These are phyloP conservation scores for Pterocarpus macrocarpus DNA, from an alignment of 306 rosid genomes.

Conservation along the genomic window DNA sequence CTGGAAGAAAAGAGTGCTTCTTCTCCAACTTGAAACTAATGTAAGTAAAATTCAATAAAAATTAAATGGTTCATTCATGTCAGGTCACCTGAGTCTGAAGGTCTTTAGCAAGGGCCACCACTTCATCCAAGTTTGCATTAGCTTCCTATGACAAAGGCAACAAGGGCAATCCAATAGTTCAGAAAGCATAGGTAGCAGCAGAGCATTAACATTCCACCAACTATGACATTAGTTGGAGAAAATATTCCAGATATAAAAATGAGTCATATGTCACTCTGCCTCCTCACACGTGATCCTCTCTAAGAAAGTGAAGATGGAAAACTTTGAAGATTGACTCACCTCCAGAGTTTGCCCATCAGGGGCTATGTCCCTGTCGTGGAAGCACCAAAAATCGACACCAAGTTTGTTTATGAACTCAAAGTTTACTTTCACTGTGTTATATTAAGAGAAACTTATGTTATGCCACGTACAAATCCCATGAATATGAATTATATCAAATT, in stretches of 20 bases:
- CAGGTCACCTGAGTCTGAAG: constrained; percentile 84
- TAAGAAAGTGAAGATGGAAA: constrained; percentile 14
- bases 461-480: background rate
- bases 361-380: constrained; percentile 95
- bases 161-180: constrained; percentile 37
- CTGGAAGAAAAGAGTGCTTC: background rate
- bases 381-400: constrained; percentile 92
- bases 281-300: constrained; percentile 20
- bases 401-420: constrained; percentile 91
- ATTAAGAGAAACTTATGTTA: constrained; percentile 34
- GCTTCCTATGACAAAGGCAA: constrained; percentile 65
- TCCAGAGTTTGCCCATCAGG: constrained; percentile 80
- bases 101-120: constrained; percentile 87
- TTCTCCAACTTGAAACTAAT: background rate
- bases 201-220: constrained; percentile 4
- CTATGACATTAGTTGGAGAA: constrained; percentile 17
- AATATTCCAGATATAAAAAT: constrained; percentile 25
- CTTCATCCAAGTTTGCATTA: constrained; percentile 93
- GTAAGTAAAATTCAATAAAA: background rate
- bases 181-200: constrained; percentile 26
- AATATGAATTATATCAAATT: constrained; percentile 16
- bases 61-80: constrained; percentile 25
- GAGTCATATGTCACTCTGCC: constrained; percentile 26
- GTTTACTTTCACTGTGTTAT: constrained; percentile 81
- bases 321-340: constrained; percentile 53